Base-by-base conservation (phyloP, 108 stramenopile genomes). In the Asterionellopsis glacialis region DNA sequence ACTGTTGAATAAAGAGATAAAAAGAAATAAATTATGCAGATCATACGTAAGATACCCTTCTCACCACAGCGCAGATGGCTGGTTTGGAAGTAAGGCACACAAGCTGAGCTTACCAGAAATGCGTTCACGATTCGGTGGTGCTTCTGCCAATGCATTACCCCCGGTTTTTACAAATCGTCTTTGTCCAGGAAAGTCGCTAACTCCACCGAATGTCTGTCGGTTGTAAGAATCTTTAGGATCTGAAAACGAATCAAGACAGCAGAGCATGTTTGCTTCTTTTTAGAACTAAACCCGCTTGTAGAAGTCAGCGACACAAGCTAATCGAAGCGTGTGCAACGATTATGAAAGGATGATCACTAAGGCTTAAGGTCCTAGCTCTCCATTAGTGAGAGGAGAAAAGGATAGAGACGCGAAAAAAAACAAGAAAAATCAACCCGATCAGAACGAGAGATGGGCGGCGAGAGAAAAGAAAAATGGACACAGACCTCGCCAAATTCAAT, bases 101-200 rank as follows among this genome's bases (percentile, higher is more conserved):
- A 18, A 5, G 27, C 55, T 18, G 25, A 19, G 24, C 63, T 14
- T 56, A 64, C 63, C 63, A 45, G 59, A 45, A 39, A 64, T 56
- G 11, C 53, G 63, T 24, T 64, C 21, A 33, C 33, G 33, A 33
- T 33, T 57, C 7, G 47, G 51, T 47, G 38, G 50, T 25, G 50
- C 39, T 60, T 26, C 33, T 7, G 52, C 56, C 39, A 70, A 38
- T 15, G 69, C 63, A 42, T 64, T 64, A 5, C 64, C 70, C 21
- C 54, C 70, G 24, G 70, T 65, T 16, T 58, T 53, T 14, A 60
- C 51, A 38, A 42, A 33, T 14, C 70, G 19, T 27, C 70, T 57
- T 14, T 65, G 51, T n/a, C 70, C 70, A 19, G 70, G 70, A 27
- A 64, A 72, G 10, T 12, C 38, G 24, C 45, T 47, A 18, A 63